Percentiles rank a stretch among this genome's conserved stretches.
Conservation (phyloP, 768 basidiomycete species). For the Xerocomus brunneocitrinus region DNA sequence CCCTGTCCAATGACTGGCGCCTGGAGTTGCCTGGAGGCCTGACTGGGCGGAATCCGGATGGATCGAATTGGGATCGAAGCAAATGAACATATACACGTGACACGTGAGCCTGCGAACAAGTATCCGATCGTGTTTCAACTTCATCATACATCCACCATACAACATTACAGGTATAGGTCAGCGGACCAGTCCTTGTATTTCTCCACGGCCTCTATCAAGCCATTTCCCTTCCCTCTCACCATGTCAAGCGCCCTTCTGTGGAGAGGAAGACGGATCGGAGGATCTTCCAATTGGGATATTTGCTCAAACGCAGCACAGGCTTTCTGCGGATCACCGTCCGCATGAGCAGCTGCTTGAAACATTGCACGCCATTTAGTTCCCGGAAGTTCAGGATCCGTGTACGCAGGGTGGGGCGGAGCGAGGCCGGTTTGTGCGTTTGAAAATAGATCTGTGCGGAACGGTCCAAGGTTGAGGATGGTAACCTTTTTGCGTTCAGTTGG, state of each 20-base stretch:
- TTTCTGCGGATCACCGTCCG: conserved; percentile 19
- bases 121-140: no score
- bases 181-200: conserved; percentile 23
- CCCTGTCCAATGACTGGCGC: background rate
- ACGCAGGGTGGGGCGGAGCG: conserved; percentile 12
- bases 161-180: conserved; percentile 18
- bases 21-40: no score
- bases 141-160: background rate
- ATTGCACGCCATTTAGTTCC: conserved; percentile 5
- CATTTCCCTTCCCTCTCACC: conserved; percentile 10
- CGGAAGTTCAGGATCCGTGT: conserved; percentile 10
- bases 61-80: background rate
- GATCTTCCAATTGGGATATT: conserved; percentile 15
- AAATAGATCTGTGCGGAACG: conserved; percentile 11
- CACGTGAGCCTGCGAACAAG: no score
- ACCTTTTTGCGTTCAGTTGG: background rate
- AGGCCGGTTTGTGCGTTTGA: background rate
- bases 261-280: conserved; percentile 20
- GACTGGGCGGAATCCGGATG: no score
- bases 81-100: background rate
- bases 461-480: conserved; percentile 9
- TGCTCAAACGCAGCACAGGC: conserved; percentile 19
- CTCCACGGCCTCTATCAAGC: conserved; percentile 10
- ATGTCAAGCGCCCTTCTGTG: conserved; percentile 4
- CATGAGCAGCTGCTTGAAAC: background rate